Evolutionary conservation across 768 basidiomycete species (phyloP).

Genomic region (Kwoniella mangroviensis): DNA sequence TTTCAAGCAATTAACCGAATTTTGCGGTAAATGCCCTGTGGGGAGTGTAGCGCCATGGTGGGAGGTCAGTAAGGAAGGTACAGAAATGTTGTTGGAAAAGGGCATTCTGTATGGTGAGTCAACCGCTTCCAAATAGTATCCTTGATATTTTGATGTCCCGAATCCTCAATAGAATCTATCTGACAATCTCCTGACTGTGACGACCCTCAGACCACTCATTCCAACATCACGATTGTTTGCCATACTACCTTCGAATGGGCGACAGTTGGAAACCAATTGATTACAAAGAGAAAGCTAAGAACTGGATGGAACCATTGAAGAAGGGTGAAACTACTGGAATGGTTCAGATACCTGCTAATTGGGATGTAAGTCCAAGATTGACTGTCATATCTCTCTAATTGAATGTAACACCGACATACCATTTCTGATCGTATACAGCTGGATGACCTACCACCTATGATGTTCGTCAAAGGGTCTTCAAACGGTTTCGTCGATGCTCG

Average conservation of each 20-base stretch:
- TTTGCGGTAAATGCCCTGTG: slow-evolving; percentile 61
- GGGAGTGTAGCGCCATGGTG: slow-evolving; percentile 73
- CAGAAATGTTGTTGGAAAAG: slow-evolving; percentile 68
- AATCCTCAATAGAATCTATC: too few relatives aligned
- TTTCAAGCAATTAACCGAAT: slow-evolving; percentile 68
- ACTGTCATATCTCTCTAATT: background rate
- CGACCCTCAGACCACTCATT: slow-evolving; percentile 61
- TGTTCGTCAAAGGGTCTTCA: slow-evolving; percentile 66
- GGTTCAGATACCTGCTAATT: slow-evolving; percentile 71
- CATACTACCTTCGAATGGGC: slow-evolving; percentile 70
- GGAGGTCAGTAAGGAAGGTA: slow-evolving; percentile 74
- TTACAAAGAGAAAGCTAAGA: slow-evolving; percentile 65
- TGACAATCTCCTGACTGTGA: background rate
- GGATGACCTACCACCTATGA: slow-evolving; percentile 71
- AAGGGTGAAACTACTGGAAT: slow-evolving; percentile 70
- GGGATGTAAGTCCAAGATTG: slow-evolving; percentile 60
- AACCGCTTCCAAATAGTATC: background rate
- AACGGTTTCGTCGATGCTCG: slow-evolving; percentile 76
- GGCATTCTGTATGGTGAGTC: slow-evolving; percentile 73
- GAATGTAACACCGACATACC: too few relatives aligned
- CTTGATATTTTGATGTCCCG: background rate
- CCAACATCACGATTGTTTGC: slow-evolving; percentile 67
- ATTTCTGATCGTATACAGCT: slow-evolving; percentile 49
- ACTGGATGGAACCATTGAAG: slow-evolving; percentile 76
- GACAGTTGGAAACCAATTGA: slow-evolving; percentile 77